phyloP scores from a whole-genome alignment of 148 eudicot genomes.

The Rhododendron vialii region DNA sequence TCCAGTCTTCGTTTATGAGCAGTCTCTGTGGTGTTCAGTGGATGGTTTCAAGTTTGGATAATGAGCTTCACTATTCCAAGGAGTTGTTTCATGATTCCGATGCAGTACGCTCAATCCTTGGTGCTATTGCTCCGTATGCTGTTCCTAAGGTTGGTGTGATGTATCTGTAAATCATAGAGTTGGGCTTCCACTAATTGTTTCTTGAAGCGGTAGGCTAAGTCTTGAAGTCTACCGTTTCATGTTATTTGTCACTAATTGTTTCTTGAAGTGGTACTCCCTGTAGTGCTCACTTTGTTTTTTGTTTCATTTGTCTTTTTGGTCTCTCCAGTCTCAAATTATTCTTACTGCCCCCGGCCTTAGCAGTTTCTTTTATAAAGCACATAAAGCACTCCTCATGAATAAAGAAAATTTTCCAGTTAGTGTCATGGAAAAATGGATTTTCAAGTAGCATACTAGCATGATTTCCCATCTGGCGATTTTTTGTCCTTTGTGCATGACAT shows the following conservation, averaged over 20 bases:
- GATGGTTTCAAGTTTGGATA: conserved; percentile 55
- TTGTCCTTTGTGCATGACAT: not conserved
- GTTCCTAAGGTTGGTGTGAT: conserved; percentile 78
- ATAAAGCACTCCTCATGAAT: not conserved
- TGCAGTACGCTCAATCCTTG: conserved; percentile 66
- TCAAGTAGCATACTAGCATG: not conserved
- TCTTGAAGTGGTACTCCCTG: not conserved
- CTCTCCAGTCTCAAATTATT: not conserved
- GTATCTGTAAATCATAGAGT: not conserved
- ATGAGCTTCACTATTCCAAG: conserved; percentile 61
- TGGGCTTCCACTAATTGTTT: not conserved
- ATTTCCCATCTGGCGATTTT: not conserved
- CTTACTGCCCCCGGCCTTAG: not conserved
- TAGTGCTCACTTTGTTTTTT: not conserved
- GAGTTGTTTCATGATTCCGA: conserved; percentile 79
- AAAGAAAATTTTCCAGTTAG: not conserved
- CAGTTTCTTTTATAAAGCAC: not conserved
- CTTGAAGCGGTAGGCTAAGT: not conserved
- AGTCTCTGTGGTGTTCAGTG: conserved; percentile 51
- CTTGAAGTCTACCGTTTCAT: not conserved
- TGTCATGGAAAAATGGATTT: not conserved
- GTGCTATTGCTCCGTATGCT: conserved; percentile 67
- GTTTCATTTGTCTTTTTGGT: not conserved
- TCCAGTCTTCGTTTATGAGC: conserved; percentile 57
- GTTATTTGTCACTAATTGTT: not conserved